Percentiles rank a stretch among this genome's conserved stretches.
These are phyloP conservation scores for Emericellopsis terricola DNA, from an alignment of 495 filamentous ascomycete species.

Conservation along the genomic window DNA sequence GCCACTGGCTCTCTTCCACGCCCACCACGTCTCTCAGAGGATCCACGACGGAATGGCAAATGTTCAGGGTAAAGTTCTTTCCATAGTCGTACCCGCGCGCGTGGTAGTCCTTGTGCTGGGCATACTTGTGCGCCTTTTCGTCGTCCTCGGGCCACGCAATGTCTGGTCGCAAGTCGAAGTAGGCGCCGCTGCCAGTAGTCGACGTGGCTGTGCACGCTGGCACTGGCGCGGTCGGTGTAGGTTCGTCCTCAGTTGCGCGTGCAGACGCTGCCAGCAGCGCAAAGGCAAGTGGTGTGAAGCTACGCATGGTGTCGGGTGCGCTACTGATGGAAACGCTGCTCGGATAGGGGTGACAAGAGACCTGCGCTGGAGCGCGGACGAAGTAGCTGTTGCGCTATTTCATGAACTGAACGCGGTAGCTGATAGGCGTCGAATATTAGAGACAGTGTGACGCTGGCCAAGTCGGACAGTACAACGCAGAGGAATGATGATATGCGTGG, in stretches of 20 bases:
- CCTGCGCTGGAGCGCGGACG: no score
- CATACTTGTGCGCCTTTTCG: constrained; percentile 37
- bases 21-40: constrained; percentile 51
- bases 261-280: constrained; percentile 1
- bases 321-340: no score
- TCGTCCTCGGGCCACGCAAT: constrained; percentile 35
- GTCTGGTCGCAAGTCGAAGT: constrained; percentile 78
- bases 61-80: constrained; percentile 87
- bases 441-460: no score
- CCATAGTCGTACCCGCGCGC: constrained; percentile 71
- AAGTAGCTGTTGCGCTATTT: no score
- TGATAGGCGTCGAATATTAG: no score
- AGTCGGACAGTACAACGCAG: no score
- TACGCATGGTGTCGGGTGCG: neutral
- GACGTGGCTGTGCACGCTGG: constrained; percentile 69
- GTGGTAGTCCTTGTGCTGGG: constrained; percentile 51
- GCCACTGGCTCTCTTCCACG: constrained; percentile 42
- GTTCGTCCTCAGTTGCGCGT: constrained; percentile 1
- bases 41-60: constrained; percentile 78
- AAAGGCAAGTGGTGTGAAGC: neutral
- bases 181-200: constrained; percentile 43
- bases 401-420: no score
- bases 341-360: no score
- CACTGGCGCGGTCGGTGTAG: constrained; percentile 11
- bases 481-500: no score